Conservation (phyloP, 2,329 filamentous ascomycete species). For the Didymella lethalis region DNA sequence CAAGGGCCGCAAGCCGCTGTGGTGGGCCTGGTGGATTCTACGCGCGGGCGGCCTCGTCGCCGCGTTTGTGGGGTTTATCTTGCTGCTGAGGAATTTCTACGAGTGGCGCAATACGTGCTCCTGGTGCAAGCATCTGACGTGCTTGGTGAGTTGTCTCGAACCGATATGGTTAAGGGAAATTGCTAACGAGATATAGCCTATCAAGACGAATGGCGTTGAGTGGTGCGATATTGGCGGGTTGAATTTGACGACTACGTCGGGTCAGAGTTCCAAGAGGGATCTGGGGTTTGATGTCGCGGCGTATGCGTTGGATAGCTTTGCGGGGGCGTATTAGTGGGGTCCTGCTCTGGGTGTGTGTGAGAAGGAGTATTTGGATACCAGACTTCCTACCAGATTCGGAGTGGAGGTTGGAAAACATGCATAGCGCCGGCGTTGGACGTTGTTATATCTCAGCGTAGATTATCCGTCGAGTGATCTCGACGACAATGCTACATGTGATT, state of each 20-base stretch:
- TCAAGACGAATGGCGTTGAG: slow-evolving; percentile 37
- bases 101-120: slow-evolving; percentile 75
- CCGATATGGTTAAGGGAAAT: slow-evolving; percentile 50
- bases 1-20: slow-evolving; percentile 87
- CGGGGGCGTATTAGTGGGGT: neutral
- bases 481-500: no score
- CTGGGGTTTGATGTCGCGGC: slow-evolving; percentile 8
- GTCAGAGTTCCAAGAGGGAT: slow-evolving; percentile 8
- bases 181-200: slow-evolving; percentile 24
- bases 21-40: slow-evolving; percentile 98
- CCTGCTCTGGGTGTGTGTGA: neutral
- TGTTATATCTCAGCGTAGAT: no score
- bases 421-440: no score
- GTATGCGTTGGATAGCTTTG: slow-evolving; percentile 15
- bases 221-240: slow-evolving; percentile 50
- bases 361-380: neutral
- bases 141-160: slow-evolving; percentile 70
- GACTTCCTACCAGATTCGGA: no score
- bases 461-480: no score
- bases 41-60: slow-evolving; percentile 78
- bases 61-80: slow-evolving; percentile 84
- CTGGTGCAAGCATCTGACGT: slow-evolving; percentile 97
- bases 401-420: no score
- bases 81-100: slow-evolving; percentile 93
- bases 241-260: slow-evolving; percentile 30